Conservation (phyloP, 345 rosid genomes). For the Euclidium syriacum region DNA sequence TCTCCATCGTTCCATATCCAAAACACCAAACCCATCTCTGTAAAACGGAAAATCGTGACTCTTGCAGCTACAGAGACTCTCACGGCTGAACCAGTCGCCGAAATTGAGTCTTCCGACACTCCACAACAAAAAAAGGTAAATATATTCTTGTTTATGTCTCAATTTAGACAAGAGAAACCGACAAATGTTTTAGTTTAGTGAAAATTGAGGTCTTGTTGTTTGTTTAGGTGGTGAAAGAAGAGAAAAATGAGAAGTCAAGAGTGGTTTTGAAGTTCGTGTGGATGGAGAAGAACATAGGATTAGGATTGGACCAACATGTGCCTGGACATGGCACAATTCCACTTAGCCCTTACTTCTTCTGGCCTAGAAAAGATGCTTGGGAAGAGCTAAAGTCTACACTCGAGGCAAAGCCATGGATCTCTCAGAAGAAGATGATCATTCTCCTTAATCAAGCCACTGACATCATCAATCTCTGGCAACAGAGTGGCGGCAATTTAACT, state of each 20-base stretch:
- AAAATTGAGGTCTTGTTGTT: not conserved
- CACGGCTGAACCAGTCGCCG: conserved; percentile 31
- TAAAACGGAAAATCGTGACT: conserved; percentile 30
- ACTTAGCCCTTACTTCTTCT: conserved; percentile 70
- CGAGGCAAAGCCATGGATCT: conserved; percentile 75
- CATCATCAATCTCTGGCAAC: conserved; percentile 84
- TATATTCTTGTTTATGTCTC: not conserved
- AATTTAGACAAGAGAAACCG: too few species aligned
- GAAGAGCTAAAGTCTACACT: conserved; percentile 71
- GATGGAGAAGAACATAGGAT: conserved; percentile 88
- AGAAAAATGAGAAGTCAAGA: conserved; percentile 45
- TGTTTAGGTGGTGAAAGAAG: conserved; percentile 36
- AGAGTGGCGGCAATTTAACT: conserved; percentile 67
- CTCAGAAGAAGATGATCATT: conserved; percentile 76
- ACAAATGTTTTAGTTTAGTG: not conserved
- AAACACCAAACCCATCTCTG: conserved; percentile 27
- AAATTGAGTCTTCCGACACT: conserved; percentile 11
- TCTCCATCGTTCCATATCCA: conserved; percentile 7
- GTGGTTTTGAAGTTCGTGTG: conserved; percentile 71
- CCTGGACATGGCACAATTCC: conserved; percentile 77
- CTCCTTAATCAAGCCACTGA: conserved; percentile 85
- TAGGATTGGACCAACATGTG: conserved; percentile 60
- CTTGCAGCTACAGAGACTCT: conserved; percentile 48
- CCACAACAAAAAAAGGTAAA: conserved; percentile 33
- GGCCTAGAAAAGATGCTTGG: conserved; percentile 89